Conservation (phyloP, 352 stramenopile genomes). For the Pythium pyrilobum region DNA sequence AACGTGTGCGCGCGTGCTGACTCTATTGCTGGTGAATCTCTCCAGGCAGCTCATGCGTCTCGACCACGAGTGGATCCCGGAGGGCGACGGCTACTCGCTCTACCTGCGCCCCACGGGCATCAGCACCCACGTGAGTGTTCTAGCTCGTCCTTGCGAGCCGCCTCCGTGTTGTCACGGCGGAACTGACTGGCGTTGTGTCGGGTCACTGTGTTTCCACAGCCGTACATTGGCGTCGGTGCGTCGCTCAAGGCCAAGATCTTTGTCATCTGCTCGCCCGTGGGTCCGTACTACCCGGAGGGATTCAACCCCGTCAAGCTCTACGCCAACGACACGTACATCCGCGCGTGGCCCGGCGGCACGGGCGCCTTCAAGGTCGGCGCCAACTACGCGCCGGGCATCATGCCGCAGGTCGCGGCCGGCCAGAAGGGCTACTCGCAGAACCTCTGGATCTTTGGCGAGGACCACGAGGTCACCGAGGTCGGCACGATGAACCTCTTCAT, state of each 20-base stretch:
- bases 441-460: constrained; percentile 95
- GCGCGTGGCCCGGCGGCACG: constrained; percentile 95
- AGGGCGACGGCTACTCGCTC: constrained; percentile 94
- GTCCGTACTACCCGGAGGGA: constrained; percentile 96
- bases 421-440: constrained; percentile 88
- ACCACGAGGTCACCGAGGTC: constrained; percentile 87
- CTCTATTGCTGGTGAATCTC: neutral
- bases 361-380: constrained; percentile 92
- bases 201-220: constrained; percentile 39
- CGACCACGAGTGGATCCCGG: constrained; percentile 92
- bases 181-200: no score
- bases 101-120: constrained; percentile 96
- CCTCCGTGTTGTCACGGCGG: no score
- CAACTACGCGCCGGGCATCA: constrained; percentile 90
- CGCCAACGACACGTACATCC: constrained; percentile 91
- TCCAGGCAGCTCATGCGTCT: constrained; percentile 57
- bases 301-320: constrained; percentile 90
- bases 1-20: neutral
- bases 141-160: no score
- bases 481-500: constrained; percentile 99
- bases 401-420: constrained; percentile 85
- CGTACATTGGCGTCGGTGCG: constrained; percentile 87
- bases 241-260: constrained; percentile 91
- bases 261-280: constrained; percentile 95
- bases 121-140: constrained; percentile 59